These are phyloP conservation scores for Wallacemonas sp. DNA, from an alignment of 208 protist genomes.

Conservation along the genomic window DNA sequence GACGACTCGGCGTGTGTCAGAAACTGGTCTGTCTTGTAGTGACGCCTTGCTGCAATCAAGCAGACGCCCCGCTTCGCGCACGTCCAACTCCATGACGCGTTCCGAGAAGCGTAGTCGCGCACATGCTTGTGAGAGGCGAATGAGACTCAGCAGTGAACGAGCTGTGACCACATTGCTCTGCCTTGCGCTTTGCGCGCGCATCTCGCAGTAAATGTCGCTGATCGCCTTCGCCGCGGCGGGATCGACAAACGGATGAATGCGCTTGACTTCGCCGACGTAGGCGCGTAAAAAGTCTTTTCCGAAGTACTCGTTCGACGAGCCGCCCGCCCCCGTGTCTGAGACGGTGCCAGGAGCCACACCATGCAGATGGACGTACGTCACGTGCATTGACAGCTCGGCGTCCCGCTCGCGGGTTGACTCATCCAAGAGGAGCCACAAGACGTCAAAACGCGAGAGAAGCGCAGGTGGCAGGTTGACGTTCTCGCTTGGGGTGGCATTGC, in stretches of 20 bases:
- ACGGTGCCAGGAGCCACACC: conserved; percentile 71
- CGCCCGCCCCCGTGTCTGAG: conserved; percentile 42
- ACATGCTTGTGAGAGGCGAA: conserved; percentile 95
- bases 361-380: conserved; percentile 88
- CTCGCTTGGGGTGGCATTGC: conserved; percentile 88
- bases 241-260: conserved; percentile 82
- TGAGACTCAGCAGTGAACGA: conserved; percentile 89
- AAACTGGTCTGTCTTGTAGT: conserved; percentile 57
- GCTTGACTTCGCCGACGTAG: conserved; percentile 85
- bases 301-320: conserved; percentile 74
- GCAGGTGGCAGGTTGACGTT: conserved; percentile 99
- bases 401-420: conserved; percentile 90
- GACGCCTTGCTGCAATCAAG: conserved; percentile 89
- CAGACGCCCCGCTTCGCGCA: conserved; percentile 88
- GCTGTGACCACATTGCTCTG: conserved; percentile 86
- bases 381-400: conserved; percentile 94
- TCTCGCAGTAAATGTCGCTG: conserved; percentile 90
- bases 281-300: conserved; percentile 81
- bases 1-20: conserved; percentile 45
- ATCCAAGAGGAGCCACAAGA: conserved; percentile 93
- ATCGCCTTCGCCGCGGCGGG: conserved; percentile 70
- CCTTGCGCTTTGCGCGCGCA: conserved; percentile 79
- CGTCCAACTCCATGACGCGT: conserved; percentile 82
- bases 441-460: conserved; percentile 98
- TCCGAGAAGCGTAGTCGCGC: conserved; percentile 89